These are phyloP conservation scores for Fusarium caatingaense DNA, from an alignment of 2,329 filamentous ascomycete species.

Conservation along the genomic window DNA sequence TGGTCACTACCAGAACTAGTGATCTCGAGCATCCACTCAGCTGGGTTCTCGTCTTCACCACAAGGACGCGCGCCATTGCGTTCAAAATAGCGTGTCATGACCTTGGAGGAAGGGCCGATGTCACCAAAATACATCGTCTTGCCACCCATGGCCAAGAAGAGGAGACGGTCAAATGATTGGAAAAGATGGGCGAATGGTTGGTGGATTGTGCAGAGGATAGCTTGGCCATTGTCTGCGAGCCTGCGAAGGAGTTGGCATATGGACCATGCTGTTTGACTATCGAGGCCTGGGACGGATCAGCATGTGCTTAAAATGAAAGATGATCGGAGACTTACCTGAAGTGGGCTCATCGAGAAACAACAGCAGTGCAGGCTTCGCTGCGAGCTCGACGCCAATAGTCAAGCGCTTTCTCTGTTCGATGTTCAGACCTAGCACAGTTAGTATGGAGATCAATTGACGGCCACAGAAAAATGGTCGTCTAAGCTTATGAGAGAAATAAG, in stretches of 20 bases:
- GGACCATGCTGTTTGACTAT: constrained; percentile 80
- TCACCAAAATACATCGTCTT: constrained; percentile 70
- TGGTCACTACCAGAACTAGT: constrained; percentile 55
- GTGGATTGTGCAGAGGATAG: constrained; percentile 60
- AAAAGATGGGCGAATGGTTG: constrained; percentile 59
- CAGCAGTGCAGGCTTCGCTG: constrained; percentile 76
- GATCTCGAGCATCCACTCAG: constrained; percentile 72
- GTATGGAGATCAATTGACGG: no score
- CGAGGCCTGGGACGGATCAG: constrained; percentile 55
- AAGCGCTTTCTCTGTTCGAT: constrained; percentile 64
- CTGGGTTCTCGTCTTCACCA: constrained; percentile 67
- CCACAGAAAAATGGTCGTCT: no score
- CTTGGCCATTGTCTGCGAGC: constrained; percentile 59
- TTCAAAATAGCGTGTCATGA: constrained; percentile 68
- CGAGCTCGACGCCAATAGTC: constrained; percentile 81
- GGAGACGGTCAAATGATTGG: constrained; percentile 62
- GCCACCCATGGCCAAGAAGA: constrained; percentile 66
- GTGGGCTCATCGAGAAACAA: constrained; percentile 83
- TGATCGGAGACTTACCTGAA: constrained; percentile 60
- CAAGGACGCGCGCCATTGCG: constrained; percentile 67
- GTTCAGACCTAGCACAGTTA: constrained; percentile 45
- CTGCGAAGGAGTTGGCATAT: constrained; percentile 78
- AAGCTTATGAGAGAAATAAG: no score
- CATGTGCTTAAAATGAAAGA: rapidly evolving
- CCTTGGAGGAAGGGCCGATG: constrained; percentile 46